Conservation (phyloP, 495 filamentous ascomycete genomes). For the Annulohypoxylon bovei region DNA sequence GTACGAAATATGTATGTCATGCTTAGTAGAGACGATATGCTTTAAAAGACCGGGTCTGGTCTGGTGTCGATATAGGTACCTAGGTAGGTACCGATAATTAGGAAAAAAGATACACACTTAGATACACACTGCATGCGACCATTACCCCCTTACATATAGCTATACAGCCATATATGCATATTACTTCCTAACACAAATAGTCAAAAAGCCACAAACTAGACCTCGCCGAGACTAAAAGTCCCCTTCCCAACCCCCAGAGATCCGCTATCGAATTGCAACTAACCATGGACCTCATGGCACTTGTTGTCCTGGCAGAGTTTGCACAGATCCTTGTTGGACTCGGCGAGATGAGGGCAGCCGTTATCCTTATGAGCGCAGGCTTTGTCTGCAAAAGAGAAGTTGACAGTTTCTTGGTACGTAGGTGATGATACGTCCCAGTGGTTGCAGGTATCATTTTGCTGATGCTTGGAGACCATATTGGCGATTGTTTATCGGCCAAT, state of each 20-base stretch:
- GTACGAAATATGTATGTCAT: constrained; percentile 15
- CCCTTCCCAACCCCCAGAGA: background rate
- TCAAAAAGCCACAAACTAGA: constrained; percentile 1
- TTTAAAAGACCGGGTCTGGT: background rate
- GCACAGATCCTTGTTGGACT: constrained; percentile 4
- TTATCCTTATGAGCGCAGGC: constrained; percentile 16
- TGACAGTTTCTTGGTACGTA: background rate
- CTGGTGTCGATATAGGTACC: background rate
- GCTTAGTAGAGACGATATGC: background rate
- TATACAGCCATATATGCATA: background rate
- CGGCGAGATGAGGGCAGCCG: constrained; percentile 12
- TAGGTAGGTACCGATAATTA: too few species aligned
- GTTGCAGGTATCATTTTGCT: background rate
- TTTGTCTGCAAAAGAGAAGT: background rate
- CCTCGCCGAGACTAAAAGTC: background rate
- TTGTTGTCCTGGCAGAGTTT: background rate
- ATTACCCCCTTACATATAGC: constrained; percentile 10
- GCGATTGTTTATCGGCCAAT: background rate
- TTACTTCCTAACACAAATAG: constrained; percentile 6
- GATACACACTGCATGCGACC: background rate
- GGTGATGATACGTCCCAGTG: background rate
- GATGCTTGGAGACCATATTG: constrained; percentile 10
- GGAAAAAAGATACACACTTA: background rate
- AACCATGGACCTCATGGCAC: constrained; percentile 14
- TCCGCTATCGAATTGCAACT: background rate